Evolutionary conservation across 345 rosid genomes (phyloP).

Genomic region (Salix udensis): DNA sequence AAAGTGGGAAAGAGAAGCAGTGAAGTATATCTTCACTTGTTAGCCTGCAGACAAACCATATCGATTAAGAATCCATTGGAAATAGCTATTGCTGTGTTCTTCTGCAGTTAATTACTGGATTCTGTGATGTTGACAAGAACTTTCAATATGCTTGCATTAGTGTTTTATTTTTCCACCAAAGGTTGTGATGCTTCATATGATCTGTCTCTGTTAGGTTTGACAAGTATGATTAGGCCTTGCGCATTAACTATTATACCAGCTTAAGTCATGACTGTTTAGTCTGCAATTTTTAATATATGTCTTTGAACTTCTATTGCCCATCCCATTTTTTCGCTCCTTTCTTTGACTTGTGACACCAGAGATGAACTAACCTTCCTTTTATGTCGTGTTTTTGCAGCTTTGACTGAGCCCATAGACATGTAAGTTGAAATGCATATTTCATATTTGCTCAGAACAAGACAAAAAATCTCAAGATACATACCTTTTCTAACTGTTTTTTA

Average conservation of each 20-base stretch:
- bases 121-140: not conserved
- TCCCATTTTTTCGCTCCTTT: not conserved
- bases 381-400: slow-evolving; percentile 51
- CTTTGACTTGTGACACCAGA: not conserved
- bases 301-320: not conserved
- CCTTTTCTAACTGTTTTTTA: not conserved
- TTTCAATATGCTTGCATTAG: not conserved
- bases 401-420: slow-evolving; percentile 87
- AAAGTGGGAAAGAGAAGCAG: not conserved
- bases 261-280: not conserved
- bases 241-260: not conserved
- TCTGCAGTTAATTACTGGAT: not conserved
- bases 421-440: slow-evolving; percentile 37
- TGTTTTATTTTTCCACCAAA: not conserved
- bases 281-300: not conserved
- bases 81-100: not conserved
- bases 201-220: not conserved
- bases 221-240: not conserved
- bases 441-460: not conserved
- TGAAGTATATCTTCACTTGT: not conserved
- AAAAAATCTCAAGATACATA: not conserved
- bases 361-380: slow-evolving; percentile 1
- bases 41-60: not conserved
- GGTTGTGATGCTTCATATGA: not conserved
- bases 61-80: not conserved